Evolutionary conservation across 306 rosid species (phyloP), one percentile per base, ranked within the genome.

Genomic region (Castanea sativa): DNA sequence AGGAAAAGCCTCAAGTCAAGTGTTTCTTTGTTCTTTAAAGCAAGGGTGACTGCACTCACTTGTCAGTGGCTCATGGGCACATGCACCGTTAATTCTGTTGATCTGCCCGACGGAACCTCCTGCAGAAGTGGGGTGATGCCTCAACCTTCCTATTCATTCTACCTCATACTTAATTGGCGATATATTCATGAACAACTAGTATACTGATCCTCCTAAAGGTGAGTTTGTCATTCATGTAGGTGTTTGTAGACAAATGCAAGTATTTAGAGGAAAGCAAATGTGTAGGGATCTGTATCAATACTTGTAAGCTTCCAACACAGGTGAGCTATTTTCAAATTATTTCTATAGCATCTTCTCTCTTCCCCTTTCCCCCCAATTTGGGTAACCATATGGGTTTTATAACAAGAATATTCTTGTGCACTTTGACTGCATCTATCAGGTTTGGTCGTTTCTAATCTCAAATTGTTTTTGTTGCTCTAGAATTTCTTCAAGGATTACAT

Each of bases 61-160:
- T 95, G 99, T 75, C 98, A 91, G 83, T 92, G 98, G 99, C 98
- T 91, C 30, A 95, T 92, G 98, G 99, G 99, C 19, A 77, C 88
- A 6, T 92, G 94, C 87, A 84, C 85, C 3, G 92, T 95, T 49
- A 92, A 95, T 79, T 92, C 90, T 29, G 86, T 95, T 6, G 89
- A 92, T 74, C 73, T 92, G 25, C 86, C 88, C 0, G 85, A 90
- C 73, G 96, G 98, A 77, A 83, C 83, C 55, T 90, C 97, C 1
- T 86, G 97, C 79, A 83, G 55, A 73, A 87, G 93, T 41, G 45
- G 45, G 45, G 45, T 41, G 45, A 41, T 41, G 45, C 45, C 45
- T 41, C 11, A 8, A 8, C 56, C 84, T 77, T 79, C 52, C 11
- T 15, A 65, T 61, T 69, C 35, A 79, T 73, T 85, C 71, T 57